Conservation (phyloP, 208 protist genomes). For the Trypanosoma melophagium region DNA sequence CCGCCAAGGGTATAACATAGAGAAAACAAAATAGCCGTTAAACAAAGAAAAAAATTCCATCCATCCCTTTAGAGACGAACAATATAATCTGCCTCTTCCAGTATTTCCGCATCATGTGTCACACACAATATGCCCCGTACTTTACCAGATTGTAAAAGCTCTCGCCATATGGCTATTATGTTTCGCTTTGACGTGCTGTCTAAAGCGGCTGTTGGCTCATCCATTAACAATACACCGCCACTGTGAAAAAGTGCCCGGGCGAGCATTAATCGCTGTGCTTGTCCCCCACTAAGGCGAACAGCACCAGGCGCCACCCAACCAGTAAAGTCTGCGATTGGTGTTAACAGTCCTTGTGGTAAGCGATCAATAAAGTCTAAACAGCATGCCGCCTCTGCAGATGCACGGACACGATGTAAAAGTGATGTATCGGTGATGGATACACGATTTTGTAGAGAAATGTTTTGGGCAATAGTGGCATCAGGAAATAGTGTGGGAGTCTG, state of each 20-base stretch:
- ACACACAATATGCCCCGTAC: conserved; percentile 57
- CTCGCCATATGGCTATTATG: conserved; percentile 47
- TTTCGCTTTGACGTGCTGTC: conserved; percentile 47
- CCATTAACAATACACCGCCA: conserved; percentile 68
- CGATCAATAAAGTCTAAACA: conserved; percentile 58
- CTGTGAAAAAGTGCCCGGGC: conserved; percentile 71
- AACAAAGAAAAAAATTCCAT: neutral
- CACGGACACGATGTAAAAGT: conserved; percentile 36
- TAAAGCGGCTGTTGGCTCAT: conserved; percentile 74
- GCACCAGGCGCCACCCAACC: conserved; percentile 30
- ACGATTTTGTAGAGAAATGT: conserved; percentile 64
- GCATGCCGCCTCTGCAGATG: conserved; percentile 43
- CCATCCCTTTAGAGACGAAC: conserved; percentile 21
- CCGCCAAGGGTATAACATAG: too few relatives aligned
- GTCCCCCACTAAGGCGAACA: conserved; percentile 67
- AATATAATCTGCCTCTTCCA: conserved; percentile 56
- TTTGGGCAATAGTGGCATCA: conserved; percentile 77
- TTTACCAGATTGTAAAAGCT: conserved; percentile 38
- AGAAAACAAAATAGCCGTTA: too few relatives aligned
- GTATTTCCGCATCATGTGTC: conserved; percentile 62
- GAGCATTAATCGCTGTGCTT: conserved; percentile 77
- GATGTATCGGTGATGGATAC: conserved; percentile 47
- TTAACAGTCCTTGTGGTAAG: conserved; percentile 66
- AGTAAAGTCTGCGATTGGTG: conserved; percentile 33
- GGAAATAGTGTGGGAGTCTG: conserved; percentile 65